phyloP scores from a whole-genome alignment of 2,329 filamentous ascomycete genomes.

The Neonectria coccinea region DNA sequence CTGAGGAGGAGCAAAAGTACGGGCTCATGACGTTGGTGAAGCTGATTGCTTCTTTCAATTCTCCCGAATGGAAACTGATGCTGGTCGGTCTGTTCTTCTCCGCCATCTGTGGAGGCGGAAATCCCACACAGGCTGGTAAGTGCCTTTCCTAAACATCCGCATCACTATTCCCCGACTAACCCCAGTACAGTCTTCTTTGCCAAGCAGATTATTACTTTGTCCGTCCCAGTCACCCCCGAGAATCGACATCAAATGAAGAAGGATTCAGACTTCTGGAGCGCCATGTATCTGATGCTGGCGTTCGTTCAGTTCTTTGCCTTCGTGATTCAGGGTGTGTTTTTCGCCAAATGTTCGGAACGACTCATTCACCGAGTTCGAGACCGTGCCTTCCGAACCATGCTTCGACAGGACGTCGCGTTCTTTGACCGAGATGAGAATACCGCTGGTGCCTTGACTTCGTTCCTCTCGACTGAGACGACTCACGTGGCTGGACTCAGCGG shows the following conservation, averaged over 20 bases:
- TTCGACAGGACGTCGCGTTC: slow-evolving; percentile 92
- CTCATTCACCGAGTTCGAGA: slow-evolving; percentile 87
- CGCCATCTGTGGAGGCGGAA: slow-evolving; percentile 82
- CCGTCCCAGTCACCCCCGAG: slow-evolving; percentile 61
- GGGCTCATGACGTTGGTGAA: slow-evolving; percentile 80
- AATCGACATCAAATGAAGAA: slow-evolving; percentile 70
- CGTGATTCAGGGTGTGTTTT: slow-evolving; percentile 75
- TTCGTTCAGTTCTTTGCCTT: slow-evolving; percentile 79
- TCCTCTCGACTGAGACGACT: slow-evolving; percentile 90
- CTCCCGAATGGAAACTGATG: slow-evolving; percentile 78
- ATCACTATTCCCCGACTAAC: slow-evolving; percentile 16
- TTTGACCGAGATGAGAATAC: slow-evolving; percentile 93
- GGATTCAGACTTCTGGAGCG: slow-evolving; percentile 85
- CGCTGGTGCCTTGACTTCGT: slow-evolving; percentile 87
- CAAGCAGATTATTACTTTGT: slow-evolving; percentile 83
- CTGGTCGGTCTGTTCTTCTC: slow-evolving; percentile 77
- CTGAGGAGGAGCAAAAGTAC: slow-evolving; percentile 69
- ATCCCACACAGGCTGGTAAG: slow-evolving; percentile 67
- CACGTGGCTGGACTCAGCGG: slow-evolving; percentile 90
- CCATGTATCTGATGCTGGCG: slow-evolving; percentile 90
- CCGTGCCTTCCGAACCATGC: slow-evolving; percentile 84
- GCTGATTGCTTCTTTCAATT: slow-evolving; percentile 85
- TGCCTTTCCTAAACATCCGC: neutral
- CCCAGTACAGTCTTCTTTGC: slow-evolving; percentile 83
- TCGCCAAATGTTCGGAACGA: slow-evolving; percentile 88